Conservation (phyloP, 352 stramenopile species). For the Phytophthora capsici region DNA sequence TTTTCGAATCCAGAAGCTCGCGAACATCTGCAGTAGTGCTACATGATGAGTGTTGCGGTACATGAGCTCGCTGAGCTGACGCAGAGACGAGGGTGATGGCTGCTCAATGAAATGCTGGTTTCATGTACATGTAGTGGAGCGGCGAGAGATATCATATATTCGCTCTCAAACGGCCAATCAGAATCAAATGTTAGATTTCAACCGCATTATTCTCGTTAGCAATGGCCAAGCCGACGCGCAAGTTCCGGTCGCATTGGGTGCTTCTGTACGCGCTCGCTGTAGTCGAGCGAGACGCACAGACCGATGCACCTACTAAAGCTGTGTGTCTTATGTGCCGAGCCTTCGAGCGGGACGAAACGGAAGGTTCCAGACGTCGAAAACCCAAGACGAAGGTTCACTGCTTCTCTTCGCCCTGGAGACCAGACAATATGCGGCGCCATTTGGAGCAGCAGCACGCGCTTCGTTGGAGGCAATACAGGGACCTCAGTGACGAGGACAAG, state of each 20-base stretch:
- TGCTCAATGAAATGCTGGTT: too few relatives aligned
- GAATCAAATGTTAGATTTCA: too few relatives aligned
- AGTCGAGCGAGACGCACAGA: slow-evolving; percentile 15
- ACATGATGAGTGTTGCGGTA: slow-evolving; percentile 44
- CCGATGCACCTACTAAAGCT: slow-evolving; percentile 10
- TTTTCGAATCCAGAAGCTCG: too few relatives aligned
- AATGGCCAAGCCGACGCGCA: slow-evolving; percentile 3
- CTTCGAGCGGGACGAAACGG: slow-evolving; percentile 30
- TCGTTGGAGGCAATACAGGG: slow-evolving; percentile 28
- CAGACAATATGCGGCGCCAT: slow-evolving; percentile 42
- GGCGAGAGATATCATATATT: too few relatives aligned
- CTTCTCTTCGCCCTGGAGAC: slow-evolving; percentile 36
- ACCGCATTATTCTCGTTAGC: too few relatives aligned
- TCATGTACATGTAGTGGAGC: too few relatives aligned
- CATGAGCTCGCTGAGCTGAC: slow-evolving; percentile 54
- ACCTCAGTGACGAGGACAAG: slow-evolving; percentile 23
- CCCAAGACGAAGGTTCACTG: slow-evolving; percentile 27
- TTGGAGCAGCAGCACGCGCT: slow-evolving; percentile 34
- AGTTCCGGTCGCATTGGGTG: slow-evolving; percentile 25
- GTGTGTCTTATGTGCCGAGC: slow-evolving; percentile 31
- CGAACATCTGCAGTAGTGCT: too few relatives aligned
- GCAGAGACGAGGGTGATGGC: slow-evolving; percentile 29
- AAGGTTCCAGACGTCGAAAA: slow-evolving; percentile 33
- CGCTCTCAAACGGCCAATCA: too few relatives aligned
- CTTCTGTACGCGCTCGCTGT: slow-evolving; percentile 30